Percentiles rank a stretch among this genome's conserved stretches.
These are phyloP conservation scores for Fusarium sp. DNA, from an alignment of 2,329 filamentous ascomycete species.

Conservation along the genomic window DNA sequence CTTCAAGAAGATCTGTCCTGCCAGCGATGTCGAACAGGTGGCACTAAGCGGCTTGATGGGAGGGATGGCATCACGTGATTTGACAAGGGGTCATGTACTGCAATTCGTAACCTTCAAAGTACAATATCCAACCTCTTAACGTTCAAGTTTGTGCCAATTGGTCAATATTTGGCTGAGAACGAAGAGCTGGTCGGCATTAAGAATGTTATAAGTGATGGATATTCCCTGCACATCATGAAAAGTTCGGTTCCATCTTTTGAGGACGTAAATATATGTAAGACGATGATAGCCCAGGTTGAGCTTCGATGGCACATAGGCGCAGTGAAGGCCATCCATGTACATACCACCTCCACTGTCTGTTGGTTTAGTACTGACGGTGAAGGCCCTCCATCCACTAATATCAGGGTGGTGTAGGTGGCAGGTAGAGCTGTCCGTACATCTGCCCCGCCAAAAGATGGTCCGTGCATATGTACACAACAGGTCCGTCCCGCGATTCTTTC, in stretches of 20 bases:
- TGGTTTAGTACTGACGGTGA: neutral
- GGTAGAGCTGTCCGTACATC: constrained; percentile 34
- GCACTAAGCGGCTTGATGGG: constrained; percentile 50
- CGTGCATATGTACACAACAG: constrained; percentile 29
- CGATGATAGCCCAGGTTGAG: neutral
- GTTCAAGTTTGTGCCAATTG: neutral
- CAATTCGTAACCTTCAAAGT: neutral
- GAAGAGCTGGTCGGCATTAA: neutral
- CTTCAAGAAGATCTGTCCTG: constrained; percentile 54
- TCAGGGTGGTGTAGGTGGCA: neutral
- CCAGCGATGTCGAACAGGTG: constrained; percentile 54
- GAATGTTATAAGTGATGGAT: neutral
- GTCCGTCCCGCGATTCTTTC: constrained; percentile 41
- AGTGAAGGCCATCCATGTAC: neutral
- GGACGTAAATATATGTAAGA: neutral
- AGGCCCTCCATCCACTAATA: neutral
- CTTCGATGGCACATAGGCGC: too few relatives aligned
- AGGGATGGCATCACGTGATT: constrained; percentile 49
- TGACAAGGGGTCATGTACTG: constrained; percentile 23
- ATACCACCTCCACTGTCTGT: neutral
- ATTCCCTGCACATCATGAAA: neutral
- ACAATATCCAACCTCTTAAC: neutral
- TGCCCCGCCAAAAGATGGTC: constrained; percentile 41
- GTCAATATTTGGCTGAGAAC: neutral
- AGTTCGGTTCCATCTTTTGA: neutral